Conservation (phyloP, 2,329 filamentous ascomycete genomes). For the Mycosphaerella arachidis region DNA sequence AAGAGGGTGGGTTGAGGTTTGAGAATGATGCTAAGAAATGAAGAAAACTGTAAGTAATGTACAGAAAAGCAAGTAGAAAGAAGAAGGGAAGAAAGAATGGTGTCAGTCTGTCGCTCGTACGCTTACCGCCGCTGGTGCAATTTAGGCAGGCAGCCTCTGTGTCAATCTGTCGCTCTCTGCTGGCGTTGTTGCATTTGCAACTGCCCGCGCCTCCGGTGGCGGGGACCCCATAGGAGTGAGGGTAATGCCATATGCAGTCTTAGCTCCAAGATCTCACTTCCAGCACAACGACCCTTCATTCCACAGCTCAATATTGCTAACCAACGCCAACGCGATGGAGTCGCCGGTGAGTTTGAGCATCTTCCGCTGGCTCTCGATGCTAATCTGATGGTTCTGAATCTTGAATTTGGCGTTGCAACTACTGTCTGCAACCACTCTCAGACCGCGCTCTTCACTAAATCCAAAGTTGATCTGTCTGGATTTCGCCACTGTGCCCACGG, state of each 20-base stretch:
- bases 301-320: neutral
- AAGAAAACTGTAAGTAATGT: neutral
- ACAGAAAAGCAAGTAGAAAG: neutral
- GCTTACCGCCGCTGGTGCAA: neutral
- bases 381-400: neutral
- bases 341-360: neutral
- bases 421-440: neutral
- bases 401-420: neutral
- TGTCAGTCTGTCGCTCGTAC: neutral
- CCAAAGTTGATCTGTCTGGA: neutral
- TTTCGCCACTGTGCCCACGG: neutral
- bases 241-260: too few species aligned
- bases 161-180: neutral
- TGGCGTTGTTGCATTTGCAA: too few species aligned
- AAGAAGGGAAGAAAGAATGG: neutral
- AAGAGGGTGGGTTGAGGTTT: slow-evolving; percentile 69
- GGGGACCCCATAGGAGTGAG: too few species aligned
- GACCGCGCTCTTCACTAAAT: neutral
- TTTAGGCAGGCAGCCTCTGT: neutral
- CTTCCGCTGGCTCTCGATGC: neutral
- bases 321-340: neutral
- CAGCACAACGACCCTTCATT: neutral
- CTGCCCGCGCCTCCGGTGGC: too few species aligned
- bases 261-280: too few species aligned
- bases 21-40: slow-evolving; percentile 40